Percentiles rank a stretch among this genome's conserved stretches.
Conservation (phyloP, 2,329 filamentous ascomycete genomes). For the Epichloe coenophiala region DNA sequence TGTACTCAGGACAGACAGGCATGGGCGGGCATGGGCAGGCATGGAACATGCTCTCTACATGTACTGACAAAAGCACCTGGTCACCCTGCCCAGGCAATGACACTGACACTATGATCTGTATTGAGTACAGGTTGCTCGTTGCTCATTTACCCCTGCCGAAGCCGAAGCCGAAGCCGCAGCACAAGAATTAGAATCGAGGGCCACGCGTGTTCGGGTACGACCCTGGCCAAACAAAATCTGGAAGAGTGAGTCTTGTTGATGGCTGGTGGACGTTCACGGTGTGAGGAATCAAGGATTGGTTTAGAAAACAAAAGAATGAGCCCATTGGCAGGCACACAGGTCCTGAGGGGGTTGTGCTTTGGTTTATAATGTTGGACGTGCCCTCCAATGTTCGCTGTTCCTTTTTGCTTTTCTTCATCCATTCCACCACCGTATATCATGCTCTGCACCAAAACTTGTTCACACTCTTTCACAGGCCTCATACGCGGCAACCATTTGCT, state of each 20-base stretch:
- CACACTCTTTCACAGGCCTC: neutral
- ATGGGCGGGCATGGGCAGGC: neutral
- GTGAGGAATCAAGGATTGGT: neutral
- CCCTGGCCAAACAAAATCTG: conserved; percentile 4
- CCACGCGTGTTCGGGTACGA: conserved; percentile 10
- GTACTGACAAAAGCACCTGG: neutral
- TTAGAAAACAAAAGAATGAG: neutral
- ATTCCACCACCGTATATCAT: neutral
- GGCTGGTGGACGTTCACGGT: neutral
- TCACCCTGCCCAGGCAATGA: neutral
- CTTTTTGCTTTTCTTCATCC: neutral
- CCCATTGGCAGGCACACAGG: conserved; percentile 3
- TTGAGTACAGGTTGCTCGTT: conserved; percentile 1
- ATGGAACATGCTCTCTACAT: neutral
- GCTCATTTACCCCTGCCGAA: neutral
- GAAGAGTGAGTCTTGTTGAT: neutral
- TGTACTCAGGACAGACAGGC: neutral
- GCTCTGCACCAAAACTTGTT: neutral
- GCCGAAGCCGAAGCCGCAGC: neutral
- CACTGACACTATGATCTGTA: neutral
- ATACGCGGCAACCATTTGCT: neutral
- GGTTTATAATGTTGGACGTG: conserved; percentile 10
- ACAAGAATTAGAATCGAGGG: conserved; percentile 6
- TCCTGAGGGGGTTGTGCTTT: neutral
- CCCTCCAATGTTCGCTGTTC: conserved; percentile 5